A percentile compares a stretch with the other conserved stretches of the same genome.
These are phyloP conservation scores for Neurospora terricola DNA, from an alignment of 495 filamentous ascomycete species.

Conservation along the genomic window DNA sequence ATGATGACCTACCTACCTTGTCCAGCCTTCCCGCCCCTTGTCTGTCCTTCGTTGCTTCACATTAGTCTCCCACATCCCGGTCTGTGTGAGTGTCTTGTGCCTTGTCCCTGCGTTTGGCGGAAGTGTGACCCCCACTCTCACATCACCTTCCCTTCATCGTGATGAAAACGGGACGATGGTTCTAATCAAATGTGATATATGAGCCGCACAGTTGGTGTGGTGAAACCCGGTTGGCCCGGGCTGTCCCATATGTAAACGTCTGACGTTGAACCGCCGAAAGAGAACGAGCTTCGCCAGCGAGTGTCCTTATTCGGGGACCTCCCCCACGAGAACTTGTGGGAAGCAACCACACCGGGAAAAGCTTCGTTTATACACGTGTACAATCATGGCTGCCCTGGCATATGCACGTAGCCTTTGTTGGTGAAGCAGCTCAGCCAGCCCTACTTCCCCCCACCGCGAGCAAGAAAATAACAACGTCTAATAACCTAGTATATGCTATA, in stretches of 20 bases:
- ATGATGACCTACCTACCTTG: background rate
- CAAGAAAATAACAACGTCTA: background rate
- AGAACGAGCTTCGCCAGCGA: background rate
- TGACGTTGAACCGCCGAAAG: background rate
- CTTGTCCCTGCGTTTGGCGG: background rate
- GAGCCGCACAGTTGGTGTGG: background rate
- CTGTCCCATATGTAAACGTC: background rate
- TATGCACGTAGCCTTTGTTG: background rate
- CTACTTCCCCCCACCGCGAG: background rate
- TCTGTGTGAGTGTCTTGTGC: background rate
- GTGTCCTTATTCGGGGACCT: background rate
- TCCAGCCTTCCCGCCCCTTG: background rate
- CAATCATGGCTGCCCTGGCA: background rate
- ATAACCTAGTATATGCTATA: background rate
- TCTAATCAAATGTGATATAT: background rate
- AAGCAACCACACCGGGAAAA: background rate
- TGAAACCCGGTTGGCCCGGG: background rate
- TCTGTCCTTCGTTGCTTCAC: background rate
- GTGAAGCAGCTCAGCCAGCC: background rate
- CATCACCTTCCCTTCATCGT: background rate
- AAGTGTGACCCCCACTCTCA: background rate
- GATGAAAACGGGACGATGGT: background rate
- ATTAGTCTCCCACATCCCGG: background rate
- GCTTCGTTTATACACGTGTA: background rate
- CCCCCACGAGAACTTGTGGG: background rate